A percentile compares a stretch with the other conserved stretches of the same genome.
These are phyloP conservation scores for Sporothrix phasma DNA, from an alignment of 2,329 filamentous ascomycete genomes.

Conservation along the genomic window DNA sequence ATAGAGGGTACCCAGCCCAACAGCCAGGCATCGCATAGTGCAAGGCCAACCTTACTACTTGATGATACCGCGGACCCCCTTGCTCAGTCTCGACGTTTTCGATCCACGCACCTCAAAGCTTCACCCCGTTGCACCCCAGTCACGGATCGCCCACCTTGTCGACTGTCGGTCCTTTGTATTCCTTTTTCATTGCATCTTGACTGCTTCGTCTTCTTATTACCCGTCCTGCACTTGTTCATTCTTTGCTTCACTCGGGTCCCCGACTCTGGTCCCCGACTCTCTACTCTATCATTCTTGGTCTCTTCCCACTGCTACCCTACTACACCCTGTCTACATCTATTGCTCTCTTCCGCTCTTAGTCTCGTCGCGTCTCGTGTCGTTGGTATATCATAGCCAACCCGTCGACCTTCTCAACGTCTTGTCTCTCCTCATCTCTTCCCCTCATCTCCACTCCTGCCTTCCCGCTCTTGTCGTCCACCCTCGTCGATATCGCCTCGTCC, in stretches of 20 bases:
- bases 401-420: slow-evolving; percentile 17
- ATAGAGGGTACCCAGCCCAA: slow-evolving; percentile 14
- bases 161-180: slow-evolving; percentile 1
- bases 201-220: slow-evolving; percentile 10
- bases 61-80: slow-evolving; percentile 25
- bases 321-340: neutral
- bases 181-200: neutral
- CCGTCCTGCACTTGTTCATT: neutral
- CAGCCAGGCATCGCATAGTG: neutral
- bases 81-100: slow-evolving; percentile 16
- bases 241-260: neutral
- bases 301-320: neutral
- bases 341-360: neutral
- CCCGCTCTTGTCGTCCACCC: neutral
- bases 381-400: slow-evolving; percentile 16
- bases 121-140: slow-evolving; percentile 16
- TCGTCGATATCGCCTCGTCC: slow-evolving; percentile 14
- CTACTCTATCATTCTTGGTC: neutral
- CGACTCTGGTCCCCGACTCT: neutral
- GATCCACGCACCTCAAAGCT: slow-evolving; percentile 13
- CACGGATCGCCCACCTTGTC: slow-evolving; percentile 4
- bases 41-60: slow-evolving; percentile 16
- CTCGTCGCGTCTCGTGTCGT: neutral
- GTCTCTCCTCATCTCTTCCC: slow-evolving; percentile 11
- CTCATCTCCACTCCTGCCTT: neutral